Evolutionary conservation across 2,329 filamentous ascomycete genomes (phyloP), one percentile per base, ranked within the genome.

Genomic region (Exophiala phaeomuriformis): DNA sequence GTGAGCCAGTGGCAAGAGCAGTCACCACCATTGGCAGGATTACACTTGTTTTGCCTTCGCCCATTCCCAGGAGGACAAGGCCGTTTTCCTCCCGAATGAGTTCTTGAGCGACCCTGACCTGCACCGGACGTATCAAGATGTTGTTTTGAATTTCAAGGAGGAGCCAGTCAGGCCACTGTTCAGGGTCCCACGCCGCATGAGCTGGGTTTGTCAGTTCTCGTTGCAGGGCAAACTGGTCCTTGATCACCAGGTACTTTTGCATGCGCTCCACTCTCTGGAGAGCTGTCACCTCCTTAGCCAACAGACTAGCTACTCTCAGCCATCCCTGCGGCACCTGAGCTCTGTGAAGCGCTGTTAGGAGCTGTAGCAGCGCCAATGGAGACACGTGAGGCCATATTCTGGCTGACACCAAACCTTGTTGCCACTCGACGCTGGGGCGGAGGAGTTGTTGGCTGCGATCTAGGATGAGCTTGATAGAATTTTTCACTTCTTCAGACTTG

Each of bases 21-120:
- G 77, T 68, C 0, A 78, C 78, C 0, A 84, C 77, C 36, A 86
- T 82, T 0, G 84, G 84, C 0, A 84, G 74, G 46, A 90, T 87
- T 1, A 86, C 79, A 0, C 83, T 84, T 0, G 81, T 82, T 57
- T 87, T 88, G 0, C 84, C 84, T 62, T 85, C 77, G 0, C 84
- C 84, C 83, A 88, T 88, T 57, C 85, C 86, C 1, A 88, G 65
- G 61, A 86, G 82, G 70, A 86, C 76, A 0, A 83, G 76, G 0
- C 74, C 65, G 58, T 83, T 85, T 0, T 64, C 30, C 0, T 75
- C 74, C 0, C 61, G 47, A 2, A 73, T 76, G 78, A 88, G 87
- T 19, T 75, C 63, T 0, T 52, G 42, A 0, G 83, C 79, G 47
- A 88, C 81, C 1, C 76, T 64, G 2, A 76, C 71, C 62, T 88